Conservation (phyloP, 352 stramenopile species). For the Paralagenidium karlingii region DNA sequence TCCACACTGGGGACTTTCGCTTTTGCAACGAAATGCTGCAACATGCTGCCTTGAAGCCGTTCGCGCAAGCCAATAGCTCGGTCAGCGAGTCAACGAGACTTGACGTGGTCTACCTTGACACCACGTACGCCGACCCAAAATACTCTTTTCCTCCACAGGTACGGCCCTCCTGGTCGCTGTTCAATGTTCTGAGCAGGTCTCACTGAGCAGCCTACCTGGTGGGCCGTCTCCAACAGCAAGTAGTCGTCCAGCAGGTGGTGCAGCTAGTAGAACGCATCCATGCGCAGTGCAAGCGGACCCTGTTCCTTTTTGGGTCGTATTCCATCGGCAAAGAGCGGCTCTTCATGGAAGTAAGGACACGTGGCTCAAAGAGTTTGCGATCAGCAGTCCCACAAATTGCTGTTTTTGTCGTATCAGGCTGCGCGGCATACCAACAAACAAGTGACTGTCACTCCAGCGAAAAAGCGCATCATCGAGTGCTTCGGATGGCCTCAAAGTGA, state of each 20-base stretch:
- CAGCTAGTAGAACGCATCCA: constrained; percentile 50
- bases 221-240: constrained; percentile 12
- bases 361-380: constrained; percentile 39
- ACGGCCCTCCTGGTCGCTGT: constrained; percentile 7
- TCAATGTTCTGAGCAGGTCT: no score
- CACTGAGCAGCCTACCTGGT: background rate
- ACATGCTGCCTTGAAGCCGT: constrained; percentile 34
- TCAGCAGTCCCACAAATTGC: background rate
- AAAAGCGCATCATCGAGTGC: constrained; percentile 76
- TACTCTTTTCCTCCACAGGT: constrained; percentile 90
- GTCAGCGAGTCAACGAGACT: constrained; percentile 11
- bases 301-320: constrained; percentile 95
- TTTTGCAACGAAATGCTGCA: constrained; percentile 64
- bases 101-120: constrained; percentile 91
- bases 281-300: constrained; percentile 18
- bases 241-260: constrained; percentile 43
- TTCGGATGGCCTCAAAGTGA: constrained; percentile 73
- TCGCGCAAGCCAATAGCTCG: constrained; percentile 12
- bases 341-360: constrained; percentile 89
- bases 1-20: constrained; percentile 89
- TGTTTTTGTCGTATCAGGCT: constrained; percentile 22
- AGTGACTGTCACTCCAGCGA: constrained; percentile 66
- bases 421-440: constrained; percentile 42
- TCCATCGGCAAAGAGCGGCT: constrained; percentile 95
- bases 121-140: constrained; percentile 93